Evolutionary conservation across 805 yeast species (phyloP).

Genomic region (Candida oleophila): DNA sequence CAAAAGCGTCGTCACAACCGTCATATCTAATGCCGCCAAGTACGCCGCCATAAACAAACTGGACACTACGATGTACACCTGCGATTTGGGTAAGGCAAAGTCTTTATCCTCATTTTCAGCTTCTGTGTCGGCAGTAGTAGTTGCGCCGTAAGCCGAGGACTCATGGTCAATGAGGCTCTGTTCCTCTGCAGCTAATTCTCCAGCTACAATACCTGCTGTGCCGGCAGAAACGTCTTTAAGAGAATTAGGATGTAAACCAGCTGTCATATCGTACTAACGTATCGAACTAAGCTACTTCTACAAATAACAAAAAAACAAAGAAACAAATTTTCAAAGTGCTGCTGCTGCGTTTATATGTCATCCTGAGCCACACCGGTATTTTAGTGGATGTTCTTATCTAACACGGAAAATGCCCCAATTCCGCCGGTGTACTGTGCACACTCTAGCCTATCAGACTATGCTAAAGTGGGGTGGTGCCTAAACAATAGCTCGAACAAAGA

Average conservation of each 20-base stretch:
- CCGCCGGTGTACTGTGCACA: too few relatives aligned
- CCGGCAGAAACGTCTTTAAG: slow-evolving; percentile 33
- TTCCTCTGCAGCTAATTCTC: slow-evolving; percentile 37
- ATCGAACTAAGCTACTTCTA: too few relatives aligned
- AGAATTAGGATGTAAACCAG: slow-evolving; percentile 11
- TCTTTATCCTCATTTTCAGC: slow-evolving; percentile 12
- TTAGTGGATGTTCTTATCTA: too few relatives aligned
- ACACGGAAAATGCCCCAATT: too few relatives aligned
- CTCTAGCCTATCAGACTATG: too few relatives aligned
- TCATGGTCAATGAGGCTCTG: slow-evolving; percentile 16
- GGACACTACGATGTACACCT: slow-evolving; percentile 28
- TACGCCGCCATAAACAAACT: slow-evolving; percentile 43
- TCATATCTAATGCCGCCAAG: slow-evolving; percentile 65
- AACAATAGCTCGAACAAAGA: too few relatives aligned
- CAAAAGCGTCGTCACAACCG: slow-evolving; percentile 65
- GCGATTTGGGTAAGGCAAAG: slow-evolving; percentile 29
- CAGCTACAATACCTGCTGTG: slow-evolving; percentile 32
- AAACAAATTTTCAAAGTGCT: too few relatives aligned
- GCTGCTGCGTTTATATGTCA: too few relatives aligned
- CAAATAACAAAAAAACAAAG: too few relatives aligned
- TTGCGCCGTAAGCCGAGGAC: slow-evolving; percentile 15
- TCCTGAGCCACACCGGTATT: too few relatives aligned
- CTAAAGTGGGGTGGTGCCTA: too few relatives aligned
- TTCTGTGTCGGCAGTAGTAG: neutral
- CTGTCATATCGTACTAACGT: slow-evolving; percentile 3